Base-by-base conservation (phyloP, 768 basidiomycete genomes). In the Pisolithus orientalis region DNA sequence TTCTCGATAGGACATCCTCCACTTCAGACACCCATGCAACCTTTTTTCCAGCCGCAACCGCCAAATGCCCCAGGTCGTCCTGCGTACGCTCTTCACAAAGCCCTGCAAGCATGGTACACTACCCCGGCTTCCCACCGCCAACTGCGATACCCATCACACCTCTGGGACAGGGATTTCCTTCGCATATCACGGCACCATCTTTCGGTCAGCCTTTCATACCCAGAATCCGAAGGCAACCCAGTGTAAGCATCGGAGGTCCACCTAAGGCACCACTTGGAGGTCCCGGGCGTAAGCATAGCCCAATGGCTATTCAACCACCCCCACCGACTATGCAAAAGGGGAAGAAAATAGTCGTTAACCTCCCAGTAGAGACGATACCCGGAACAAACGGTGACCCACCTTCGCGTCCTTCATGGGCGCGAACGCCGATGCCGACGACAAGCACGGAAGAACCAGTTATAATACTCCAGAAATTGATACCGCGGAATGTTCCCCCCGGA, bases 261-360 rank as follows among this genome's bases (percentile, higher is more conserved):
- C 90, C 90, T 8, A 93, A 92, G 65, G 90, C 90, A 1, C 78
- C 82, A 0, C 70, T 93, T 2, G 90, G 90, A 16, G 90, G 90
- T 0, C 89, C 86, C 11, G 79, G 82, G 43, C 79, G 86, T 43
- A 92, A 87, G 69, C 75, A 83, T 47, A 87, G 83, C 65, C 87
- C 88, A 10, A 69, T 86, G 53, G 75, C 80, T 9, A 62, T 65
- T 13, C 52, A 57, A 9, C 63, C 66, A 54, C 67, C 46, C 43
- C 44, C 21, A 21, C 21, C 69, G 1, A 68, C 74, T 28, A 63
- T 59, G 48, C 55, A 50, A 28, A 89, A 87, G 68, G 62, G 66
- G 27, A 90, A 87, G 75, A 90, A 86, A 65, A 60, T 83, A 24
- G 57, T 73, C 16, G 82, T 93, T 56, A 89, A 84, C 53, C 68